Base-by-base conservation (phyloP, 345 rosid genomes). In the Brassica incana region DNA sequence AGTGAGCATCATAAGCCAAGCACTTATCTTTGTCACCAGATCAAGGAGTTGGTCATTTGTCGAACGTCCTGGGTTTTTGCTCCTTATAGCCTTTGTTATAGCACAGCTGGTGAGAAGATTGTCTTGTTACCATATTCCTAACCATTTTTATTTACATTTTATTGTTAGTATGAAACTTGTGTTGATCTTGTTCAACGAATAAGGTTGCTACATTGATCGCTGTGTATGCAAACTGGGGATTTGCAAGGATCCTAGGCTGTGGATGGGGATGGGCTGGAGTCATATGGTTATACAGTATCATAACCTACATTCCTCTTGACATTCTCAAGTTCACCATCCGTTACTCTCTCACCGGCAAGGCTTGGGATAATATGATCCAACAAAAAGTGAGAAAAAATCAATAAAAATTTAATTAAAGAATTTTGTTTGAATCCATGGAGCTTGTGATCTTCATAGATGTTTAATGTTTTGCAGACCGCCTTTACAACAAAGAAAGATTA, bases 11-110 rank as follows among this genome's bases (percentile, higher is more conserved):
- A 87, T 52, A 52, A 52, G 58, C 58, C 58, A 52, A 52, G 58
- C 58, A 52, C 58, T 52, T 52, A 52, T 52, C 80, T 92, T 90
- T 58, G 97, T 92, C 30, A 92, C 97, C 7, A 81, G 97, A 72
- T 89, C 95, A 20, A 84, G 97, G 67, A 83, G 95, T 80, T 90
- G 95, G 95, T 92, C 97, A 63, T 90, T 81, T 23, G 18, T 84
- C 2, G 97, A 92, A 38, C 84, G 91, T 61, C 97, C 97, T 1
- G 92, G 95, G 3, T 2, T 79, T 74, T 71, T 84, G 74, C 97
- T 92, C 9, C 0, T 81, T 0, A 48, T 29, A 16, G 97, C 97
- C 77, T 89, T 92, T 84, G 6, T 92, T 25, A 9, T 77, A 9
- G 97, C 97, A 12, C 95, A 92, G 62, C 48, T 90, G 89, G 95